Conservation (phyloP, 192 early-diverging fungal genomes). For the Kappamyces sp. region DNA sequence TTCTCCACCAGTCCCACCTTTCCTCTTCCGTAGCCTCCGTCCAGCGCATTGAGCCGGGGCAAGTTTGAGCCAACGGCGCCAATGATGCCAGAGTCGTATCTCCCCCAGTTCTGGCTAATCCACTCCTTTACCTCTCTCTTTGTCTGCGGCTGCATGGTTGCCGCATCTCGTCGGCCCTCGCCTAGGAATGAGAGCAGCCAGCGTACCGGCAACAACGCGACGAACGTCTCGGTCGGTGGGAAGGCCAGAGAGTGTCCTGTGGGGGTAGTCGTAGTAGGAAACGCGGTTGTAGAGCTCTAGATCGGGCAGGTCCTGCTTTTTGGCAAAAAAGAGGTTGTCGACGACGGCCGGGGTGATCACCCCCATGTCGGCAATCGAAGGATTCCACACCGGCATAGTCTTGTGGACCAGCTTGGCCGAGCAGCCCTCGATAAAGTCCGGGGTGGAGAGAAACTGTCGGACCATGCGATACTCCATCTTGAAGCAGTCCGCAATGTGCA, state of each 20-base stretch:
- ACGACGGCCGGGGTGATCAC: conserved; percentile 18
- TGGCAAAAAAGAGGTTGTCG: conserved; percentile 25
- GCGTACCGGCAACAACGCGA: conserved; percentile 28
- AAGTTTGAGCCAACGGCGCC: conserved; percentile 15
- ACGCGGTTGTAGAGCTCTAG: conserved; percentile 28
- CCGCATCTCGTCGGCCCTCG: conserved; percentile 10
- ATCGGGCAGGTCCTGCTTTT: neutral
- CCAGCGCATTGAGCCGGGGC: conserved; percentile 17
- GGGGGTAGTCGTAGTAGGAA: conserved; percentile 48
- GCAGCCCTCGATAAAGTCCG: conserved; percentile 90
- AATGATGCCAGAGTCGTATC: conserved; percentile 35
- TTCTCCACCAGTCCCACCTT: conserved; percentile 47
- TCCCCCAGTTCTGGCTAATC: conserved; percentile 37
- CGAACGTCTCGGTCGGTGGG: conserved; percentile 43
- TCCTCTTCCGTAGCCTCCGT: conserved; percentile 34
- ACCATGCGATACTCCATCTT: conserved; percentile 78
- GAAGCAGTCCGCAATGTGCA: conserved; percentile 75
- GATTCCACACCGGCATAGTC: conserved; percentile 67
- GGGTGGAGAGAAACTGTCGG: conserved; percentile 64
- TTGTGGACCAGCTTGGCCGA: conserved; percentile 70
- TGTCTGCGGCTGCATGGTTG: conserved; percentile 10
- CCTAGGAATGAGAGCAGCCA: conserved; percentile 4
- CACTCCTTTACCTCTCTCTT: conserved; percentile 29
- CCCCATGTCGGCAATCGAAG: conserved; percentile 34
- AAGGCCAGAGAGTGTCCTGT: conserved; percentile 42